phyloP scores from a whole-genome alignment of 192 early-diverging fungal genomes.

The Coemansia sp. region DNA sequence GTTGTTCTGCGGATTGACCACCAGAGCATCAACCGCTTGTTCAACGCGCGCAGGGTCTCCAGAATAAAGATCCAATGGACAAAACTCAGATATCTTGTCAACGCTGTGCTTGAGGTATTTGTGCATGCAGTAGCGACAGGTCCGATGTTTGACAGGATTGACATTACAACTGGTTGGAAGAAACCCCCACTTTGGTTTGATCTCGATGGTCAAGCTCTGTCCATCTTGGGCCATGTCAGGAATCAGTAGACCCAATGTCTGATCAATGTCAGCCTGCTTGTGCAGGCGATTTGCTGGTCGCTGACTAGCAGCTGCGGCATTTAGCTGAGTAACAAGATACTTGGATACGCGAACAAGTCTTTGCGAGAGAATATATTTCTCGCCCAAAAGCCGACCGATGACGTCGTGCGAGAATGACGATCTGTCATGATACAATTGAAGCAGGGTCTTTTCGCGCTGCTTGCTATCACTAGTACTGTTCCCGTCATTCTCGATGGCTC shows the following conservation, averaged over 20 bases:
- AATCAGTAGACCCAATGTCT: slow-evolving; percentile 46
- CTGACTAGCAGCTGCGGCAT: slow-evolving; percentile 12
- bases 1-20: slow-evolving; percentile 32
- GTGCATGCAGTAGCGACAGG: slow-evolving; percentile 79
- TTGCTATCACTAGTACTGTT: neutral
- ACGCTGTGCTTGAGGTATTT: slow-evolving; percentile 55
- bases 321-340: slow-evolving; percentile 45
- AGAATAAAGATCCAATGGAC: slow-evolving; percentile 70
- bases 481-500: slow-evolving; percentile 13
- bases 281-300: slow-evolving; percentile 51
- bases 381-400: slow-evolving; percentile 50
- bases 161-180: slow-evolving; percentile 30
- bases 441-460: neutral
- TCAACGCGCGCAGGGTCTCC: slow-evolving; percentile 20
- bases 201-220: slow-evolving; percentile 50
- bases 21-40: slow-evolving; percentile 37
- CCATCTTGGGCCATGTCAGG: slow-evolving; percentile 46
- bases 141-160: slow-evolving; percentile 49
- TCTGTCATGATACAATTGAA: neutral
- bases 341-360: slow-evolving; percentile 7
- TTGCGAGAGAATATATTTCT: slow-evolving; percentile 50
- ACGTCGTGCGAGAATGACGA: slow-evolving; percentile 35
- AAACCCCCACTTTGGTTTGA: slow-evolving; percentile 78
- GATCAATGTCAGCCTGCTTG: slow-evolving; percentile 48
- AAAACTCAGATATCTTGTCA: slow-evolving; percentile 50